These are phyloP conservation scores for Botrytis sinoallii DNA, from an alignment of 2,329 filamentous ascomycete genomes.

Conservation along the genomic window DNA sequence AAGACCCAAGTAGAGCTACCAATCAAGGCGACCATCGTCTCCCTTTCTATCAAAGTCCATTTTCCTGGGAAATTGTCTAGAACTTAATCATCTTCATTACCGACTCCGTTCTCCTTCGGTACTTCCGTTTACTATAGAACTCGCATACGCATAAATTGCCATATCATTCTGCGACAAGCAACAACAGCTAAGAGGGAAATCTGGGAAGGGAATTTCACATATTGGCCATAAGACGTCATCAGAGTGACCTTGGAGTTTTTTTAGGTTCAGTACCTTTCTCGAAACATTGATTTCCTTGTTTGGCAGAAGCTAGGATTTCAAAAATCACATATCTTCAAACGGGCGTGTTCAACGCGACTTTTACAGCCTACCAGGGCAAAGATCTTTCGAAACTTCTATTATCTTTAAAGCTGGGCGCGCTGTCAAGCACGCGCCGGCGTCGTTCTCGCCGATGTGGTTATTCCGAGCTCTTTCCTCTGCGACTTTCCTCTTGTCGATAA, in stretches of 20 bases:
- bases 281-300: not conserved
- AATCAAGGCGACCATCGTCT: conserved; percentile 23
- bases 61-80: conserved; percentile 3
- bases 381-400: not conserved
- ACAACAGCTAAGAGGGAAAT: not conserved
- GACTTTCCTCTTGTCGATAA: conserved; percentile 84
- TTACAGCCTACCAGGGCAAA: not conserved
- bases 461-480: conserved; percentile 75
- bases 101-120: conserved; percentile 8
- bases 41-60: conserved; percentile 6
- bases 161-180: not conserved
- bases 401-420: conserved; percentile 39
- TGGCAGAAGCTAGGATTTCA: not conserved
- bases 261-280: not conserved
- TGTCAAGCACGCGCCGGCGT: conserved; percentile 47
- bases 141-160: not conserved
- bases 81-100: not conserved
- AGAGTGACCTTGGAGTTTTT: not conserved
- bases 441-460: conserved; percentile 71
- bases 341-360: not conserved
- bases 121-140: not conserved
- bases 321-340: not conserved
- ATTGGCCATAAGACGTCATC: not conserved
- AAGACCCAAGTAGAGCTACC: conserved; percentile 19
- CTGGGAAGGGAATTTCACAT: not conserved